Percentiles rank a stretch among this genome's conserved stretches.
Evolutionary conservation across 495 filamentous ascomycete species (phyloP).

Genomic region (Patellaria atrata): DNA sequence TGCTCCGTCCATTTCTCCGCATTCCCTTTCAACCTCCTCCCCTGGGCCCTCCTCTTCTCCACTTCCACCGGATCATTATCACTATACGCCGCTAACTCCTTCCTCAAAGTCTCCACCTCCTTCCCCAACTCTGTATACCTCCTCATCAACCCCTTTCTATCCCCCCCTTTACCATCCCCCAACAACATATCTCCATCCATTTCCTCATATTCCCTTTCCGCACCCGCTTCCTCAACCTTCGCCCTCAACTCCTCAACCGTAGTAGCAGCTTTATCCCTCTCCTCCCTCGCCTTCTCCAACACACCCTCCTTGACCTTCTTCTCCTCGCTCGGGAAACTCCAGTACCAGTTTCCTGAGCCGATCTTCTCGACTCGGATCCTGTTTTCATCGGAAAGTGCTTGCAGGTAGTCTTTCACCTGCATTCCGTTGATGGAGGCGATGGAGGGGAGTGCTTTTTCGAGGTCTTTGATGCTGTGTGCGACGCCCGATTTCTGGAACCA

Average conservation of each 20-base stretch:
- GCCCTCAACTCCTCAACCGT: slow-evolving; percentile 28
- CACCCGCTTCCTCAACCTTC: slow-evolving; percentile 32
- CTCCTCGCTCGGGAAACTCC: slow-evolving; percentile 54
- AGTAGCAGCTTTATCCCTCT: slow-evolving; percentile 35
- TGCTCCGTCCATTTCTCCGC: slow-evolving; percentile 48
- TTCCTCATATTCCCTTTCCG: slow-evolving; percentile 30
- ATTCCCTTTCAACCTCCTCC: slow-evolving; percentile 31
- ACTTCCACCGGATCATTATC: slow-evolving; percentile 40
- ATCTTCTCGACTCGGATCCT: slow-evolving; percentile 64
- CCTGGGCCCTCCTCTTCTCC: slow-evolving; percentile 36
- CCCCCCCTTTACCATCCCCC: slow-evolving; percentile 10
- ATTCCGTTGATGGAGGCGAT: slow-evolving; percentile 55
- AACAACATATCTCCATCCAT: slow-evolving; percentile 24
- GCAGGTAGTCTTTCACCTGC: slow-evolving; percentile 57
- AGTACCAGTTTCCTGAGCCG: slow-evolving; percentile 72
- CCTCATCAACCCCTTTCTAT: slow-evolving; percentile 24
- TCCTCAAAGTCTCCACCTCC: slow-evolving; percentile 28
- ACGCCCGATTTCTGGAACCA: slow-evolving; percentile 49
- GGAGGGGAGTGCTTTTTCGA: slow-evolving; percentile 53
- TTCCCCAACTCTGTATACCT: slow-evolving; percentile 22
- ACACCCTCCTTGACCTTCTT: slow-evolving; percentile 36
- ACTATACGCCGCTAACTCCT: slow-evolving; percentile 34
- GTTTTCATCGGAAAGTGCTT: slow-evolving; percentile 47
- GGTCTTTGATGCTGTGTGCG: slow-evolving; percentile 59
- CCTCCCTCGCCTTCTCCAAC: slow-evolving; percentile 36